Evolutionary conservation across 768 basidiomycete species (phyloP).

Genomic region (Suillus lakei): DNA sequence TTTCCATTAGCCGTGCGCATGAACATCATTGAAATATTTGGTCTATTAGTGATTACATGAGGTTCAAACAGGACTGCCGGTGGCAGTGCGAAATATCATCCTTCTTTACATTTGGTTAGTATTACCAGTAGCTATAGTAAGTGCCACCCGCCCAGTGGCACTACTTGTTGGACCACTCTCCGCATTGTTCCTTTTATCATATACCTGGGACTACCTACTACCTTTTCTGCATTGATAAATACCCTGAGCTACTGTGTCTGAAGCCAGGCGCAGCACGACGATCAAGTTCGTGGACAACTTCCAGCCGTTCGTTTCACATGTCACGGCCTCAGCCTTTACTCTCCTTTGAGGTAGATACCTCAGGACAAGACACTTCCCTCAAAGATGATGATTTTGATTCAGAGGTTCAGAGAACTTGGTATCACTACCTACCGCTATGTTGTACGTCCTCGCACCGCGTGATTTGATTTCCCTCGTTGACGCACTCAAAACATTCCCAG

Average conservation of each 20-base stretch:
- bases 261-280: not conserved
- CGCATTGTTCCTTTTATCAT: not conserved
- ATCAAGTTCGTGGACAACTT: not conserved
- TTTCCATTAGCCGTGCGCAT: not conserved
- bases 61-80: too few relatives aligned
- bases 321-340: conserved; percentile 26
- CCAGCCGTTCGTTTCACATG: conserved; percentile 18
- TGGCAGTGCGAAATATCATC: too few relatives aligned
- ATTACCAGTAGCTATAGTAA: too few relatives aligned
- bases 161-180: not conserved
- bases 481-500: conserved; percentile 37
- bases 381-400: conserved; percentile 37
- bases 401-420: conserved; percentile 52
- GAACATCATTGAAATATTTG: not conserved
- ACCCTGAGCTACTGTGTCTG: not conserved
- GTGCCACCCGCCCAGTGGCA: too few relatives aligned
- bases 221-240: not conserved
- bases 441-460: conserved; percentile 41
- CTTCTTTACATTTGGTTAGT: too few relatives aligned
- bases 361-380: conserved; percentile 15
- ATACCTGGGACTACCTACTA: not conserved
- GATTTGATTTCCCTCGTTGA: not conserved
- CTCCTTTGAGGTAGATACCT: conserved; percentile 30
- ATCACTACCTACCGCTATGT: conserved; percentile 60
- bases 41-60: too few relatives aligned